Evolutionary conservation across 257 asterid genomes (phyloP), one percentile per base, ranked within the genome.

Genomic region (Perilla frutescens): DNA sequence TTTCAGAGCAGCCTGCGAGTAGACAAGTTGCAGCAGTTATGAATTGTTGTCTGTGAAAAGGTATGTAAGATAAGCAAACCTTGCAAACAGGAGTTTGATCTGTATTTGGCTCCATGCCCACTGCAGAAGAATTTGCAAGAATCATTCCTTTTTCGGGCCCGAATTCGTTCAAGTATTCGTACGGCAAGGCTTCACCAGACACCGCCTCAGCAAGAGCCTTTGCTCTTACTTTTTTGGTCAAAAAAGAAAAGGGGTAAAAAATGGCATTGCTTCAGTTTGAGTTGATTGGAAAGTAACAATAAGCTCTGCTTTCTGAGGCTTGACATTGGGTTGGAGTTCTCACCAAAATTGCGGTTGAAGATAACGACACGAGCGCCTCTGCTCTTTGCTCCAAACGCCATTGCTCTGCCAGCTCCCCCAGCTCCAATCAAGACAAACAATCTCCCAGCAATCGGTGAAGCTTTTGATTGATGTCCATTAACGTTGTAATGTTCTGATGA

Each of bases 391-490:
- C 93, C 96, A 61, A 87, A 89, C 9, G 93, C 96, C 62, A 89
- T 83, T 11, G 96, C 96, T 68, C 91, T 56, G 59, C 91, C 96
- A 6, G 93, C 96, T 29, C 93, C 96, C n/a, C 96, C 96, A 20
- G 96, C 96, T 69, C 96, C 96, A 41, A 87, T 87, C 81, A 89
- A 75, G 29, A 89, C 91, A 34, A 89, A 76, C 81, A 89, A 61
- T 66, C 78, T 86, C 37, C 96, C 93, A 53, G 89, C 83, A 44
- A 89, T 73, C 2, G 93, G 93, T 14, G 96, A 89, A 66, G 68
- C 76, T 6, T 54, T 50, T 26, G 81, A 73, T 70, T 64, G 82
- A 12, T 72, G 70, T 60, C 80, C 84, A 70, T 77, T 79, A 45
- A 62, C 58, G 20, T 44, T 64, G 36, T 14, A 50, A 34, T 80